Evolutionary conservation across 257 asterid genomes (phyloP), one percentile per base, ranked within the genome.

Genomic region (Nicotiana tabacum): DNA sequence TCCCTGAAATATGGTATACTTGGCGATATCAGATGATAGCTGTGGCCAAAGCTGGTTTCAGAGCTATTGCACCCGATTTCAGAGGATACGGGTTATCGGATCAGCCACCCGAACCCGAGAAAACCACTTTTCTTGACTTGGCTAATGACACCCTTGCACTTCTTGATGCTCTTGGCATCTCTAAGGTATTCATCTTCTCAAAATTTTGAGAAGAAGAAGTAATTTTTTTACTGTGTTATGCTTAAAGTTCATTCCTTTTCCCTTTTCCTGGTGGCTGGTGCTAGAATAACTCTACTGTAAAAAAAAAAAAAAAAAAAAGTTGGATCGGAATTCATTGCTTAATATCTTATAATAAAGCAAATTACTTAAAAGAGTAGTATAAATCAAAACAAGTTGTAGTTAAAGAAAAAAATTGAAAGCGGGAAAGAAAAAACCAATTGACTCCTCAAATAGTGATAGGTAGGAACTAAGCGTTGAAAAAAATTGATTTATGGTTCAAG

Each of bases 1-100:
- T 88, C 74, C 90, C 93, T 12, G 93, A 88, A 66, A 87, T 85
- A 70, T 90, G 93, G 93, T 90, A 87, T 86, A 72, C 90, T 17
- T 90, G 93, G 93, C 82, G 93, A n/a, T 82, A 90, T 82, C 93
- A 88, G 61, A 87, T 90, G 89, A 33, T 82, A 12, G 86, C 89
- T 69, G 87, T 85, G 30, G 88, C 90, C 66, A 58, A 66, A 6
- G 90, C 94, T 35, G 91, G 94, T 12, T 90, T 57, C 85, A 77
- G 92, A 68, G 94, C 91, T 4, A 84, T 90, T 37, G 90, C 96
- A 27, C 90, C 86, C n/a, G 94, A 92, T 83, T 87, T 78, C 87
- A 86, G 96, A 89, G 96, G 96, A 6, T 88, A 88, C 64, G 96
- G 94, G 32, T 72, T 92, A 9, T 92, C 93, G 67, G 94, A 87